These are phyloP conservation scores for Stylonectria norvegica DNA, from an alignment of 2,329 filamentous ascomycete species.

Conservation along the genomic window DNA sequence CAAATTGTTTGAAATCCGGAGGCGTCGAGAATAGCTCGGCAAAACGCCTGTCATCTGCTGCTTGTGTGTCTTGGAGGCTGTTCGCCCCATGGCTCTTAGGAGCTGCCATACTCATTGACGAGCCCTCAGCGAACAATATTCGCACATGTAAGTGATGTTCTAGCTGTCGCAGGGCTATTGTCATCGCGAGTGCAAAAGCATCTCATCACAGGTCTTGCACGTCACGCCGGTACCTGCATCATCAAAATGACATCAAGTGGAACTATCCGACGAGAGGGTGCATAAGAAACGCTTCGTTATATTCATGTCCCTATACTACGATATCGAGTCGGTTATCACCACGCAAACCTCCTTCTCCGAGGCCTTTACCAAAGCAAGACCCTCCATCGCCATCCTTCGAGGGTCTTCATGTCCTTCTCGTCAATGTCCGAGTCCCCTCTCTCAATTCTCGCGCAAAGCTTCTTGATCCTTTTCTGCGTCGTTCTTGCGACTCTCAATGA, in stretches of 20 bases:
- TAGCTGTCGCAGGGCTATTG: too few species aligned
- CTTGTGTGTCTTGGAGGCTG: conserved; percentile 5
- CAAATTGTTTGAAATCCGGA: conserved; percentile 44
- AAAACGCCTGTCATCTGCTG: conserved; percentile 31
- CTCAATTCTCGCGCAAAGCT: conserved; percentile 46
- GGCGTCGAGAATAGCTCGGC: conserved; percentile 39
- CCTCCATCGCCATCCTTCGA: conserved; percentile 57
- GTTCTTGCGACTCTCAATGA: conserved; percentile 52
- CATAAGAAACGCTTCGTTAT: conserved; percentile 29
- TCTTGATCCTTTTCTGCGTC: conserved; percentile 47
- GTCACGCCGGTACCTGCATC: too few species aligned
- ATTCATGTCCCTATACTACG: conserved; percentile 30
- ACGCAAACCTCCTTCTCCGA: background rate
- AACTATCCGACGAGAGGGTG: too few species aligned
- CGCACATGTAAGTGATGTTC: too few species aligned
- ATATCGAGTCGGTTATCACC: conserved; percentile 11
- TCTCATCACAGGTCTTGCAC: too few species aligned
- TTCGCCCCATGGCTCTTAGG: too few species aligned
- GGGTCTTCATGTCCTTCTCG: conserved; percentile 47
- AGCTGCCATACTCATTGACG: too few species aligned
- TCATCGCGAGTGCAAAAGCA: too few species aligned
- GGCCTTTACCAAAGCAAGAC: conserved; percentile 44
- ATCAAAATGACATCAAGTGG: too few species aligned
- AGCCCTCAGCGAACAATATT: too few species aligned
- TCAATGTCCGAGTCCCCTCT: conserved; percentile 43